Conservation (phyloP, 805 yeast genomes). For the Candida parachauliodes region DNA sequence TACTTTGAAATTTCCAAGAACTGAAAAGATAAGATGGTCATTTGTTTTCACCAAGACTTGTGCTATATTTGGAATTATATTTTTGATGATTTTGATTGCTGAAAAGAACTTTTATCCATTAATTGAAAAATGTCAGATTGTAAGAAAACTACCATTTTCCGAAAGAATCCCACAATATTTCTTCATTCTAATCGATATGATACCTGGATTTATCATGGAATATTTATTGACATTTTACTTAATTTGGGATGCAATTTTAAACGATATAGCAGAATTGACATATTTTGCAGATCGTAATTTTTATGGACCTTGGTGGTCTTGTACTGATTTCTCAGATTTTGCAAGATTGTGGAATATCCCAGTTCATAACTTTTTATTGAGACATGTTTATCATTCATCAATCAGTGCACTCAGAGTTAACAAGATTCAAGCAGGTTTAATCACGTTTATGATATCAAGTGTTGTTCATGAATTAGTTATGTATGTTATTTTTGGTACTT, state of each 20-base stretch:
- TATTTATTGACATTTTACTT: constrained; percentile 79
- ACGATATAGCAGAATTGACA: constrained; percentile 85
- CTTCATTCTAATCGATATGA: constrained; percentile 61
- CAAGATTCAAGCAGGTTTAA: constrained; percentile 64
- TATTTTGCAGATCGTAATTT: constrained; percentile 86
- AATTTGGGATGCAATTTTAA: constrained; percentile 93
- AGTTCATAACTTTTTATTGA: constrained; percentile 79
- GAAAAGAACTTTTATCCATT: constrained; percentile 74
- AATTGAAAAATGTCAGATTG: constrained; percentile 54
- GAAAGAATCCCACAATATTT: constrained; percentile 50
- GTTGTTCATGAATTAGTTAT: constrained; percentile 87
- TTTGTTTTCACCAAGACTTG: constrained; percentile 65
- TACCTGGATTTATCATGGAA: constrained; percentile 74
- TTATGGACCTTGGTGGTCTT: constrained; percentile 98
- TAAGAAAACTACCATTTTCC: constrained; percentile 46
- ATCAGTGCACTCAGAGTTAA: constrained; percentile 70
- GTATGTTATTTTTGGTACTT: constrained; percentile 77
- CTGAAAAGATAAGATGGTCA: constrained; percentile 59
- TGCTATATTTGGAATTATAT: constrained; percentile 85
- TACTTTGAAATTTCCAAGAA: constrained; percentile 79
- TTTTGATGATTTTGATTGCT: constrained; percentile 76
- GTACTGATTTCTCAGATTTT: constrained; percentile 89
- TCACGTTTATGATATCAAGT: constrained; percentile 78
- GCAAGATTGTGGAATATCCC: constrained; percentile 94
- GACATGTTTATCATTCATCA: constrained; percentile 93